Evolutionary conservation across 257 asterid species (phyloP), one percentile per base, ranked within the genome.

Genomic region (Solanum megistacrolobum): DNA sequence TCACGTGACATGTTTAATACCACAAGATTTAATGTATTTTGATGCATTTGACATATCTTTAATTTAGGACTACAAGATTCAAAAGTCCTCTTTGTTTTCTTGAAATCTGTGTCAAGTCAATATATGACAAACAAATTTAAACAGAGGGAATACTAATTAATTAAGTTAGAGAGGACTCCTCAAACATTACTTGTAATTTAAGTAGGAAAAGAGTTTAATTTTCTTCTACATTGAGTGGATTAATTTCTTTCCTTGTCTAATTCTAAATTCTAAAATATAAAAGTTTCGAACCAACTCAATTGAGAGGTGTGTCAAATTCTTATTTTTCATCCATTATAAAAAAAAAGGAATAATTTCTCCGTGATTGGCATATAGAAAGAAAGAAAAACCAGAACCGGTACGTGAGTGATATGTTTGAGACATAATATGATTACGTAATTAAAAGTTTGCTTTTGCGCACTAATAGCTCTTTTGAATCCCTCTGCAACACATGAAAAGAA

Each of bases 241-340:
- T 29, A 6, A 29, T 86, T 88, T 84, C 92, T 92, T 91, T 90
- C 88, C 89, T 90, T 89, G 86, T 60, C 69, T 29, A 84, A 69
- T 88, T 87, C 87, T 73, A 85, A 75, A 35, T 79, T 62, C 71
- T 65, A 23, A n/a, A 9, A 58, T 8, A 58, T 58, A 55, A 46
- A 52, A 39, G 13, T 84, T 66, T 69, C 12, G n/a, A 69, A 69
- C 7, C 38, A 69, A 29, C 23, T 31, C 76, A 31, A 69, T 7
- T 16, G 23, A 65, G 73, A 6, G 34, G 34, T 66, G 20, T 25
- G 34, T 66, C 7, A 29, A 66, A 66, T 66, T 27, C 5, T 25
- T 66, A 66, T 66, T 25, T 25, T 25, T 25, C 34, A 66, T 6
- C 73, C 73, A 25, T 66, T 6, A 25, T 66, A 2, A 2, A 25